phyloP scores from a whole-genome alignment of 2,329 filamentous ascomycete species.

The Hortaea werneckii region DNA sequence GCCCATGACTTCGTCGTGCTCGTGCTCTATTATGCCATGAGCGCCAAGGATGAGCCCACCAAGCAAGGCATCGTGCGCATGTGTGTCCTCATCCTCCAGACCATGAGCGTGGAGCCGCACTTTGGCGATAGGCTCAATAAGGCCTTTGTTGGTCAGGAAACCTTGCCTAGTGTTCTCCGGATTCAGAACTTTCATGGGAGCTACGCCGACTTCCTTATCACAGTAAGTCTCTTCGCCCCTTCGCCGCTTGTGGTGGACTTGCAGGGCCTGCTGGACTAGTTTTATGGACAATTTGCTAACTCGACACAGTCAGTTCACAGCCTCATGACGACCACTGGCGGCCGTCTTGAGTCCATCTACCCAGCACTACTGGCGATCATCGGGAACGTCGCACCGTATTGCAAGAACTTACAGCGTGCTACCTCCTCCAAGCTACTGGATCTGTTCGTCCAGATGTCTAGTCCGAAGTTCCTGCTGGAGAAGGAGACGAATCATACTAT shows the following conservation, averaged over 20 bases:
- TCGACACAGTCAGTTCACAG: conserved; percentile 67
- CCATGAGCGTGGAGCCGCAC: conserved; percentile 80
- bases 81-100: conserved; percentile 96
- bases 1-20: conserved; percentile 88
- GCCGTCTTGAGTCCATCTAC: conserved; percentile 82
- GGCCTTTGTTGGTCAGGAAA: conserved; percentile 78
- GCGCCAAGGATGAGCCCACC: conserved; percentile 73
- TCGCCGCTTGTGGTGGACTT: neutral
- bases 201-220: conserved; percentile 89
- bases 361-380: conserved; percentile 85
- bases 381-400: conserved; percentile 81
- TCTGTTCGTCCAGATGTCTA: conserved; percentile 83
- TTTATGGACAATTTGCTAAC: neutral
- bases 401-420: conserved; percentile 63
- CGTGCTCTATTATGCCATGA: conserved; percentile 83
- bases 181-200: conserved; percentile 77
- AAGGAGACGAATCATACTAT: conserved; percentile 85
- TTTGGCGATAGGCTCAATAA: conserved; percentile 89
- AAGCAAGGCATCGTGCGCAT: conserved; percentile 91
- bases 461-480: conserved; percentile 79
- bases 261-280: neutral
- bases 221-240: conserved; percentile 44
- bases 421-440: conserved; percentile 77
- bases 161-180: conserved; percentile 68
- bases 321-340: conserved; percentile 83